Evolutionary conservation across 768 basidiomycete genomes (phyloP).

Genomic region (Boletus pseudo-olivaceus): DNA sequence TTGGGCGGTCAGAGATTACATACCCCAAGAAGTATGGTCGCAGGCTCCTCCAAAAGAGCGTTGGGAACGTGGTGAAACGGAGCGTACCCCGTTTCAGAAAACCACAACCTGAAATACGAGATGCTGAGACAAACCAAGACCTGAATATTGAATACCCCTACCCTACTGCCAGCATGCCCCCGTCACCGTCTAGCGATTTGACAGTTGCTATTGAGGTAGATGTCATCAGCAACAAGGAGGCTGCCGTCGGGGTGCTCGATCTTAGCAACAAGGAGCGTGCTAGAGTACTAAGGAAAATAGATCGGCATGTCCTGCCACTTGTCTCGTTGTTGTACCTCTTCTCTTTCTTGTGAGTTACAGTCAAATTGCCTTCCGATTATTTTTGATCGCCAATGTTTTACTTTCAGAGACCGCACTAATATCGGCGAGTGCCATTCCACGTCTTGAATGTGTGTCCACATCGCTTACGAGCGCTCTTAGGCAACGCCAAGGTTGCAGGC

Average conservation of each 20-base stretch:
- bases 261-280: neutral
- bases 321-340: slow-evolving; percentile 16
- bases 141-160: slow-evolving; percentile 10
- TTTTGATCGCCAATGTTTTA: neutral
- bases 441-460: neutral
- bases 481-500: slow-evolving; percentile 44
- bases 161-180: slow-evolving; percentile 5
- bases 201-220: slow-evolving; percentile 2
- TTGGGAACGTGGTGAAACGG: neutral
- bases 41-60: neutral
- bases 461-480: slow-evolving; percentile 21
- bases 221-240: slow-evolving; percentile 4
- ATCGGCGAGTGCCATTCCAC: slow-evolving; percentile 31
- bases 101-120: neutral
- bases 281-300: slow-evolving; percentile 17
- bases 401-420: slow-evolving; percentile 41
- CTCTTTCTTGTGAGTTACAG: slow-evolving; percentile 15
- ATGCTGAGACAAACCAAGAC: neutral
- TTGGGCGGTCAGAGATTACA: neutral
- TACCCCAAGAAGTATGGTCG: too few relatives aligned
- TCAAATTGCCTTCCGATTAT: neutral
- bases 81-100: slow-evolving; percentile 1
- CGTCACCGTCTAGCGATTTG: neutral
- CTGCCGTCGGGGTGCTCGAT: neutral
- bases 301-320: slow-evolving; percentile 19